phyloP scores from a whole-genome alignment of 208 protist species.

The Blechomonas ayalai region DNA sequence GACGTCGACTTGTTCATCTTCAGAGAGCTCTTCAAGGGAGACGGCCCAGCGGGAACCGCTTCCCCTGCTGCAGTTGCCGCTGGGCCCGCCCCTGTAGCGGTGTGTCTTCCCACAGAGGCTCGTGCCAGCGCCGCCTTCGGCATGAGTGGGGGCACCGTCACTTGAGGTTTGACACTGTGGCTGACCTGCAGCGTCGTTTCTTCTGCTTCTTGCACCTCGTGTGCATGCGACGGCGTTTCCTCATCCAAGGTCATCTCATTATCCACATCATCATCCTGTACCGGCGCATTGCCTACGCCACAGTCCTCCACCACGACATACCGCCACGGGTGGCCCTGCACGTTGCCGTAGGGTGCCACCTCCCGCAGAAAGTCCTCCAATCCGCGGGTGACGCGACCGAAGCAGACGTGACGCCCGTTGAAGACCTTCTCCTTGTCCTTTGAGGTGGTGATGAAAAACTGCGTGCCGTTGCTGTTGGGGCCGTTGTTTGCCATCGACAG shows the following conservation, averaged over 20 bases:
- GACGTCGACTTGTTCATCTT: conserved; percentile 6
- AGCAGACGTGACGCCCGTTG: conserved; percentile 64
- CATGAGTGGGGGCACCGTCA: too few species aligned
- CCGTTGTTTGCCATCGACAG: conserved; percentile 91
- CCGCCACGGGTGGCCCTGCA: conserved; percentile 52
- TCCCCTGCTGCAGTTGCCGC: conserved; percentile 3
- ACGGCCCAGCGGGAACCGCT: conserved; percentile 4
- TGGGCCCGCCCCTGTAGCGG: background rate
- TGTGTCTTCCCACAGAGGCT: background rate
- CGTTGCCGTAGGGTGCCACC: conserved; percentile 54
- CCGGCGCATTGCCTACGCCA: conserved; percentile 26
- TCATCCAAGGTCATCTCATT: conserved; percentile 1
- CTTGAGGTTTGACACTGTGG: too few species aligned
- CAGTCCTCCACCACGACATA: conserved; percentile 76
- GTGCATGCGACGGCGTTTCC: background rate
- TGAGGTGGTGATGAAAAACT: conserved; percentile 91
- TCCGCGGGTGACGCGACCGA: conserved; percentile 44
- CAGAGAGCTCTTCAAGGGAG: conserved; percentile 13
- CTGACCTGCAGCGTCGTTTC: background rate
- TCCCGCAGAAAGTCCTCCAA: conserved; percentile 49
- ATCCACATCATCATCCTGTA: background rate
- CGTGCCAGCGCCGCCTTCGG: background rate
- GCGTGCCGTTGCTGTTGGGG: conserved; percentile 88
- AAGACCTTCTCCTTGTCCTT: conserved; percentile 40
- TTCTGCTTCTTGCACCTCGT: background rate